phyloP scores from a whole-genome alignment of 768 basidiomycete species.

The Leccinum boreale region DNA sequence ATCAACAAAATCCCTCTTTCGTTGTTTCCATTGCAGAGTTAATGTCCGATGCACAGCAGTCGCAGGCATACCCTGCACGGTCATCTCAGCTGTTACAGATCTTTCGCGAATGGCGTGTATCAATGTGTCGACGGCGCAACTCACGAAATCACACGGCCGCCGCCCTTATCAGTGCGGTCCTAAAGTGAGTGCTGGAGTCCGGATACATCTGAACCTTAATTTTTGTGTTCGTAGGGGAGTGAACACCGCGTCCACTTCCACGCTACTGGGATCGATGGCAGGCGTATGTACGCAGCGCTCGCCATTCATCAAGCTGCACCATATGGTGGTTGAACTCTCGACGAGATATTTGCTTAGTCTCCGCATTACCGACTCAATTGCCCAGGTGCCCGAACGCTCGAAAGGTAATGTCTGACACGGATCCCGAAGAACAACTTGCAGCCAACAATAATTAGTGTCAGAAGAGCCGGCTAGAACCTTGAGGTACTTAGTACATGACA shows the following conservation, averaged over 20 bases:
- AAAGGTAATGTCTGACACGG: background rate
- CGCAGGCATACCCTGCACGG: background rate
- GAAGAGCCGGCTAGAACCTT: slow-evolving; percentile 2
- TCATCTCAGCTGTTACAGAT: background rate
- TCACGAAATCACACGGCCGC: background rate
- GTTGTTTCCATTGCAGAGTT: background rate
- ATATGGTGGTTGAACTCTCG: background rate
- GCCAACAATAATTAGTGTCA: background rate
- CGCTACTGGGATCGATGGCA: background rate
- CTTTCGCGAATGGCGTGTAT: background rate
- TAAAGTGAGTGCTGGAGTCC: slow-evolving; percentile 5
- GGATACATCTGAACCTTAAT: background rate
- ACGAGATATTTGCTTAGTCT: background rate
- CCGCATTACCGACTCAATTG: slow-evolving; percentile 1
- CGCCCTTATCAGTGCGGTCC: background rate
- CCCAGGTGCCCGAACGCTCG: background rate
- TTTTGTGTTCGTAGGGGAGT: background rate
- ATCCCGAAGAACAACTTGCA: background rate
- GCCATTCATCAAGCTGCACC: background rate
- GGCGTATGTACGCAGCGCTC: background rate
- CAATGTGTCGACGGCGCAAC: background rate
- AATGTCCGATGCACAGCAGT: slow-evolving; percentile 1
- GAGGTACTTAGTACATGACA: slow-evolving; percentile 17
- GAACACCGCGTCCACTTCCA: background rate
- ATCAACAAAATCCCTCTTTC: background rate